Evolutionary conservation across 306 rosid genomes (phyloP).

Genomic region (Rosa persica): DNA sequence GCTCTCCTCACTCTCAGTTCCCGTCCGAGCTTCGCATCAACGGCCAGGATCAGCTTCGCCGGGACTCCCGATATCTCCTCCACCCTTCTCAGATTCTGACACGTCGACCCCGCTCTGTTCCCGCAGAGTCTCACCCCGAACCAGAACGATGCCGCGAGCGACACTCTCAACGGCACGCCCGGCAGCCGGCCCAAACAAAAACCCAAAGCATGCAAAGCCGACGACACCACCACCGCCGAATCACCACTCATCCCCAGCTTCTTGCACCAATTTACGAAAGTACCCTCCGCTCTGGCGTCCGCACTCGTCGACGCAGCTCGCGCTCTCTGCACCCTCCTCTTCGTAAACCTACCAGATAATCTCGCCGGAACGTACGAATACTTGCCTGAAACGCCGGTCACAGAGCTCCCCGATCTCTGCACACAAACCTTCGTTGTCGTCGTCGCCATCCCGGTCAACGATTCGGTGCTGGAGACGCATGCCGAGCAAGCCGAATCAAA

Average conservation of each 20-base stretch:
- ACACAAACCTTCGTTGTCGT: neutral
- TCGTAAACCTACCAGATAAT: neutral
- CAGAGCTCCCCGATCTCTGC: conserved; percentile 14
- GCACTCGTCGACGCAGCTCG: neutral
- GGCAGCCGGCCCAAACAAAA: conserved; percentile 27
- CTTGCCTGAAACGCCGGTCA: conserved; percentile 14
- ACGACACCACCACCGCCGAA: neutral
- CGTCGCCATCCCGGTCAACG: neutral
- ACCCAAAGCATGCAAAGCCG: conserved; percentile 18
- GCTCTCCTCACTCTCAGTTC: conserved; percentile 18
- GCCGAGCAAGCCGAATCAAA: conserved; percentile 4
- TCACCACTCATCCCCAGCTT: conserved; percentile 15
- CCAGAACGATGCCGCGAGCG: conserved; percentile 73
- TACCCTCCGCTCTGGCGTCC: conserved; percentile 19
- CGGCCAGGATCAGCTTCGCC: conserved; percentile 49
- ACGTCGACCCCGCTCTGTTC: conserved; percentile 26
- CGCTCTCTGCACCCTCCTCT: neutral
- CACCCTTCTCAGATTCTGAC: conserved; percentile 36
- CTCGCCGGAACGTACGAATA: neutral
- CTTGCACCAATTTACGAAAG: conserved; percentile 32
- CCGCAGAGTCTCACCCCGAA: conserved; percentile 41
- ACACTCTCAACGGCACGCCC: conserved; percentile 43
- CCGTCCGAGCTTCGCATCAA: conserved; percentile 43
- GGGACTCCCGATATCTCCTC: conserved; percentile 53
- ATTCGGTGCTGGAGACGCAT: conserved; percentile 30